Evolutionary conservation across 176 grass and related monocot genomes (phyloP).

Genomic region (Rhipidocladum racemiflorum): DNA sequence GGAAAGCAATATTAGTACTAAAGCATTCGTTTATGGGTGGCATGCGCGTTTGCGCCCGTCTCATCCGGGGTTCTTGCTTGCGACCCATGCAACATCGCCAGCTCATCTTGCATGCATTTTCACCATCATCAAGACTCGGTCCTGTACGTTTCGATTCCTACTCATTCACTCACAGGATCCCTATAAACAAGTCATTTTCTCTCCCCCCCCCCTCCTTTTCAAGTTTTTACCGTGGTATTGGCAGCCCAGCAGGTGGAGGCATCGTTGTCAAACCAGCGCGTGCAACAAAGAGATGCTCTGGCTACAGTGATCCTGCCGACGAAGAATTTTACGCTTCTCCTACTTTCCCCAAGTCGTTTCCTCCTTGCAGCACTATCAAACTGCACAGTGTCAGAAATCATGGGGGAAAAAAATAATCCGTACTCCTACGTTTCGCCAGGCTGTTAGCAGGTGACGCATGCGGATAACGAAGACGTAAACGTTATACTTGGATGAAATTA

Average conservation of each 20-base stretch:
- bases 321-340: neutral
- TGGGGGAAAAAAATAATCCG: neutral
- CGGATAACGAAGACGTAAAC: conserved; percentile 32
- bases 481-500: neutral
- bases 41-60: neutral
- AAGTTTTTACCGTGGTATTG: neutral
- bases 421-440: neutral
- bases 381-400: conserved; percentile 8
- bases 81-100: conserved; percentile 31
- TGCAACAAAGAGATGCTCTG: neutral
- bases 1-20: neutral
- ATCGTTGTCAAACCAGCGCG: conserved; percentile 18
- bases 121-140: neutral
- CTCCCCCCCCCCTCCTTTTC: no score
- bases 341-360: conserved; percentile 15
- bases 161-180: neutral
- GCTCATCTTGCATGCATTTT: neutral
- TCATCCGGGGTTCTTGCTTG: neutral
- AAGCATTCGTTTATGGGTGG: neutral
- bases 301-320: conserved; percentile 19
- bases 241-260: neutral
- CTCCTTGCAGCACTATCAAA: conserved; percentile 4
- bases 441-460: conserved; percentile 31
- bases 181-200: neutral
- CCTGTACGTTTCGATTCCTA: neutral